Evolutionary conservation across 2,329 filamentous ascomycete species (phyloP), one percentile per base, ranked within the genome.

Genomic region (Domatiomyces catenatus): DNA sequence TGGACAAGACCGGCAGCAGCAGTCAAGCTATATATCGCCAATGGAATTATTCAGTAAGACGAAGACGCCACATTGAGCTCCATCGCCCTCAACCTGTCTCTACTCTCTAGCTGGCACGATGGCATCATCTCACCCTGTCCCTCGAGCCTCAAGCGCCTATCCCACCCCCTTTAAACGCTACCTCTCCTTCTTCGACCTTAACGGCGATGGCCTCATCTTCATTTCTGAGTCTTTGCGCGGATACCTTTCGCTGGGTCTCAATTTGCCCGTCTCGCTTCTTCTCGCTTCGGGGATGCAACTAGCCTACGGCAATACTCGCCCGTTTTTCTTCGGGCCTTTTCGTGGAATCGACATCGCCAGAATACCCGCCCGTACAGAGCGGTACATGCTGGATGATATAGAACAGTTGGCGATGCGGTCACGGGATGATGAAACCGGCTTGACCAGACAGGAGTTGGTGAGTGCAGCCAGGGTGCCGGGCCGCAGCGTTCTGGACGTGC

Each of bases 341-440:
- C 36, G 43, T 20, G 28, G 28, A n/a, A 52, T 52, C 43, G 50
- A 52, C 19, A 49, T 52, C 24, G 43, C 28, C 24, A 48, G 39
- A 44, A 43, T 52, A 12, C 20, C 46, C n/a, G 22, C 22, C n/a
- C 32, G 32, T 39, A 39, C 10, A 15, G 24, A 36, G 10, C 17
- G 50, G 26, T 46, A 52, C 50, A 52, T 52, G 50, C 47, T 52
- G 3, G 50, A 52, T 22, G 22, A 42, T 10, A 20, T 52, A 22
- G 17, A 44, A 15, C 19, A 47, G 20, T 22, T 26, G 17, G 42
- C 42, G 12, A 19, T 49, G 17, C 47, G 47, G 20, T 19, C 28
- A 28, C 17, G 36, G 4, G 47, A 39, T 15, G 32, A 39, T 15
- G 32, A 39, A 15, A 39, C 32, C 10, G 47, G 15, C 45, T 52